Evolutionary conservation across 495 filamentous ascomycete genomes (phyloP).

Genomic region (Cairneyella variabilis): DNA sequence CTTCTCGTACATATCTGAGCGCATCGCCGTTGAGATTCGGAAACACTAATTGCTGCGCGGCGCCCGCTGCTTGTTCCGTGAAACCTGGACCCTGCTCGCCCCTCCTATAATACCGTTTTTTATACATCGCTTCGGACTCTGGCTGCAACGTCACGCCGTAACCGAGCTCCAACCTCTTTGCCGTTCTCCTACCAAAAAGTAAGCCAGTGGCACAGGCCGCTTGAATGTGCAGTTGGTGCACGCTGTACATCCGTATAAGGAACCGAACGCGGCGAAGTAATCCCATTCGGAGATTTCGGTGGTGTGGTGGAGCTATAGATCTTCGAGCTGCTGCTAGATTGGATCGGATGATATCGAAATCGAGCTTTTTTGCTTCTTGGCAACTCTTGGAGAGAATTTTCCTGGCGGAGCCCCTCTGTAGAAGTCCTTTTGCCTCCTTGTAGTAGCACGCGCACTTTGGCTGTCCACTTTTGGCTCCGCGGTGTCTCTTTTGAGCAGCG

Average conservation of each 20-base stretch:
- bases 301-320: slow-evolving; percentile 12
- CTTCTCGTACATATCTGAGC: no score
- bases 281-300: slow-evolving; percentile 21
- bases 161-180: slow-evolving; percentile 1
- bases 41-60: no score
- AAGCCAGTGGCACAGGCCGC: background rate
- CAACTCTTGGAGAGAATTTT: background rate
- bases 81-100: slow-evolving; percentile 3
- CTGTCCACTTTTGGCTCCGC: background rate
- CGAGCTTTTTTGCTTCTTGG: background rate
- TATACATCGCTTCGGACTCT: slow-evolving; percentile 18
- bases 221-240: no score
- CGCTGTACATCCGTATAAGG: background rate
- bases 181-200: background rate
- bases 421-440: background rate
- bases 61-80: slow-evolving; percentile 1
- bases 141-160: slow-evolving; percentile 16
- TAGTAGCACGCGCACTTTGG: background rate
- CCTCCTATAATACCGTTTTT: slow-evolving; percentile 22
- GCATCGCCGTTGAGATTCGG: no score
- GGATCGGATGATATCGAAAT: slow-evolving; percentile 14
- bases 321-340: slow-evolving; percentile 3
- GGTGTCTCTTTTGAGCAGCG: slow-evolving; percentile 3
- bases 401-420: background rate
- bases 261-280: slow-evolving; percentile 13